phyloP scores from a whole-genome alignment of 2,329 filamentous ascomycete genomes.

The Aotearoamyces nothofagi region DNA sequence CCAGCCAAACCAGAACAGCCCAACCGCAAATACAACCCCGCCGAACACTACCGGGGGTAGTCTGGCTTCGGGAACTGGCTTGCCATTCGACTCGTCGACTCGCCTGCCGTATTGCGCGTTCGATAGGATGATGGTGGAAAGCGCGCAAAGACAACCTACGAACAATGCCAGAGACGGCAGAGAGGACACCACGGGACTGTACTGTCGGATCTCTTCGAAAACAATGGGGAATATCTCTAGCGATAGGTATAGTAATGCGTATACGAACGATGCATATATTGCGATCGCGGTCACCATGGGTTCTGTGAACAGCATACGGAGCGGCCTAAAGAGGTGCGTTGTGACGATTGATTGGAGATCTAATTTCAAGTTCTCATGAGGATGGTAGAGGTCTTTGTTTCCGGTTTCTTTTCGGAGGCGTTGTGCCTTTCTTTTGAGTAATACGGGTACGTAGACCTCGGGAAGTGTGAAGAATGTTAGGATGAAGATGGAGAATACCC shows the following conservation, averaged over 20 bases:
- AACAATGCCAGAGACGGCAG: constrained; percentile 40
- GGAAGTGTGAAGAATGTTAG: constrained; percentile 24
- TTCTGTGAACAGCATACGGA: constrained; percentile 37
- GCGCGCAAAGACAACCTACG: constrained; percentile 27
- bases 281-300: constrained; percentile 51
- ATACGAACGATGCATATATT: constrained; percentile 56
- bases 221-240: constrained; percentile 42
- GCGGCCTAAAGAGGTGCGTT: constrained; percentile 17
- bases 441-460: constrained; percentile 30
- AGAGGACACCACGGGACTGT: constrained; percentile 42
- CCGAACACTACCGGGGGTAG: constrained; percentile 31
- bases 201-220: constrained; percentile 44
- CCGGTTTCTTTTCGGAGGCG: constrained; percentile 19
- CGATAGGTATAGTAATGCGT: constrained; percentile 54
- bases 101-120: constrained; percentile 15
- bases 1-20: constrained; percentile 18
- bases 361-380: constrained; percentile 13
- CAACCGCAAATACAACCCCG: constrained; percentile 14
- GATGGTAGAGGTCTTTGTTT: constrained; percentile 11
- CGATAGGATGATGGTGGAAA: constrained; percentile 29
- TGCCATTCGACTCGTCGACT: constrained; percentile 19
- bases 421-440: constrained; percentile 23
- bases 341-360: constrained; percentile 14
- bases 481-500: constrained; percentile 26
- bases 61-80: constrained; percentile 27